Conservation (phyloP, 441 rosid genomes). For the Pelargonium australe region DNA sequence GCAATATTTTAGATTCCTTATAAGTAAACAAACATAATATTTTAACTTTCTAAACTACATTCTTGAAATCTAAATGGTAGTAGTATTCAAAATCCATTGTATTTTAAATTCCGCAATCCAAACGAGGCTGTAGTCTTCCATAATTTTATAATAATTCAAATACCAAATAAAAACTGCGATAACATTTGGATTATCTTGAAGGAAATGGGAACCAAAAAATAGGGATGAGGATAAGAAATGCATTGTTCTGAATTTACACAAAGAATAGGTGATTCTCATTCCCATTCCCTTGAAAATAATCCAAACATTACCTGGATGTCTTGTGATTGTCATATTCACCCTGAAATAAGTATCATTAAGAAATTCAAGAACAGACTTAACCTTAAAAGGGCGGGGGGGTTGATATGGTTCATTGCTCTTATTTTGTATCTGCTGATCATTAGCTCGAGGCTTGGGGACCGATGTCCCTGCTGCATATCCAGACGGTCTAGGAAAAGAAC, state of each 20-base stretch:
- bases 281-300: conserved; percentile 11
- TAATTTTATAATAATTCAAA: background rate
- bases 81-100: too few species aligned
- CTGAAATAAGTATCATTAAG: background rate
- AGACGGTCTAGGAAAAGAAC: conserved; percentile 79
- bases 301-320: conserved; percentile 6
- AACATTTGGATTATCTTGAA: background rate
- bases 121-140: too few species aligned
- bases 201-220: conserved; percentile 1
- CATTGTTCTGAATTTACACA: background rate
- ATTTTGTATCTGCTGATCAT: conserved; percentile 55
- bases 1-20: too few species aligned
- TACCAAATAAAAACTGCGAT: background rate
- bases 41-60: too few species aligned
- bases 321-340: conserved; percentile 7
- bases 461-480: conserved; percentile 58
- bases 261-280: background rate
- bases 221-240: background rate
- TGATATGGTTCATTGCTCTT: conserved; percentile 83
- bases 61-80: too few species aligned
- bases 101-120: too few species aligned
- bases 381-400: conserved; percentile 97
- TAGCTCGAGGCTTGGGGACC: conserved; percentile 54
- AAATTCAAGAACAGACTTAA: conserved; percentile 22
- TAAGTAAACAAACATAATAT: too few species aligned